Evolutionary conservation across 2,329 filamentous ascomycete species (phyloP), one percentile per base, ranked within the genome.

Genomic region (Boeremia exigua): DNA sequence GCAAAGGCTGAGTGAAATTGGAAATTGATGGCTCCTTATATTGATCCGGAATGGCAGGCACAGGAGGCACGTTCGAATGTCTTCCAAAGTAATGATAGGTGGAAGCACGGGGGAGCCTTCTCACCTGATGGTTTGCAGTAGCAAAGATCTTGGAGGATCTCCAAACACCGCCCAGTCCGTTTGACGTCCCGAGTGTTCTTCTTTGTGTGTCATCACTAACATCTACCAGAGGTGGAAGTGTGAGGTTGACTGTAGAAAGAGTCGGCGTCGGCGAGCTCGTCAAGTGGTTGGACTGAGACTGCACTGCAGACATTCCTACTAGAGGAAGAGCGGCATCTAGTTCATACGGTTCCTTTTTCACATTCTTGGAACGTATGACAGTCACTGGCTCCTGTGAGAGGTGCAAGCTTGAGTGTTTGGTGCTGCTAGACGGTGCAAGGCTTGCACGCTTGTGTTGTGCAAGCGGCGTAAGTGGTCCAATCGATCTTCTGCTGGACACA

Each of bases 81-180:
- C 34, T 52, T 53, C 56, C 60, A 60, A 71, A 48, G 56, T 56
- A 39, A 48, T 73, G 66, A 47, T 68, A 67, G 33, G 70, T 72
- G 28, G 58, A 61, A 48, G 69, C 71, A 52, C 61, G 67, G 59
- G 70, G 64, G 27, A 73, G 53, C 54, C 65, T 61, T 62, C 63
- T 75, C 69, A 74, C 72, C 71, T 75, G 66, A 59, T 67, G 58
- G 43, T 65, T 70, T 53, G 55, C 43, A 60, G 52, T 54, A 14
- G 47, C 53, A 43, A 51, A 63, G 45, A 50, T 54, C 58, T 47
- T 53, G 4, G 67, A 68, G n/a, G 61, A 57, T n/a, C 61, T 55
- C 58, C 61, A 65, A 42, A 59, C 54, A 43, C 63, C 61, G 37
- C 44, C 62, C 32, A 68, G 45, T 29, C 59, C 61, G 36, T 64